Percentiles rank a stretch among this genome's conserved stretches.
phyloP scores from a whole-genome alignment of 108 stramenopile species.

The Pseudonitzschia multiseries region DNA sequence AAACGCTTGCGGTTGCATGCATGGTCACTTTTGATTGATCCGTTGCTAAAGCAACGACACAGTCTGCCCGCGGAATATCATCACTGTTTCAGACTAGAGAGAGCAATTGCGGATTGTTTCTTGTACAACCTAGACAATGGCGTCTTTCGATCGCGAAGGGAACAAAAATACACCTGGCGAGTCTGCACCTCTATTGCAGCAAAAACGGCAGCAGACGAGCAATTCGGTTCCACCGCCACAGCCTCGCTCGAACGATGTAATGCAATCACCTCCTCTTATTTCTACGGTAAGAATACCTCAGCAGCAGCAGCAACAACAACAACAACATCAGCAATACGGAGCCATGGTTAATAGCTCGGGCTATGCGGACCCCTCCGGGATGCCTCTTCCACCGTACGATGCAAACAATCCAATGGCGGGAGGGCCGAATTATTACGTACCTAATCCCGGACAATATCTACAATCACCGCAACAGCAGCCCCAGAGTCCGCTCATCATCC shows the following conservation, averaged over 20 bases:
- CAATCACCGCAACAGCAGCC: conserved; percentile 2
- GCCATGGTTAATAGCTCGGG: neutral
- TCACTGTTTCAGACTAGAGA: too few relatives aligned
- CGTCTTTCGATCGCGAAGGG: neutral
- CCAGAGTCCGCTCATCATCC: conserved; percentile 17
- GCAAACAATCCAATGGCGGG: conserved; percentile 5
- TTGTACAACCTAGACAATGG: neutral
- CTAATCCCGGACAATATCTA: neutral
- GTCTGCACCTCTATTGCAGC: conserved; percentile 3
- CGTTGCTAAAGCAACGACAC: too few relatives aligned
- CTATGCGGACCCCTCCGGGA: neutral
- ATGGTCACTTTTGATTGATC: too few relatives aligned
- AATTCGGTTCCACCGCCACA: neutral
- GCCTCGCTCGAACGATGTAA: neutral
- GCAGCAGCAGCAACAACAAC: too few relatives aligned
- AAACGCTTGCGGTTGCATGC: too few relatives aligned
- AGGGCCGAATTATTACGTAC: neutral
- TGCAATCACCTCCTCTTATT: too few relatives aligned
- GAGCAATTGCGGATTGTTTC: too few relatives aligned
- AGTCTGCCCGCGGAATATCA: too few relatives aligned
- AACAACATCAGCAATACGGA: conserved; percentile 5
- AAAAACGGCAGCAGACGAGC: neutral
- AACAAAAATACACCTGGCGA: neutral
- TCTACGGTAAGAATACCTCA: neutral
- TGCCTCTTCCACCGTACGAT: neutral